Percentiles rank a stretch among this genome's conserved stretches.
These are phyloP conservation scores for Nicotiana undulata DNA, from an alignment of 257 asterid genomes.

Conservation along the genomic window DNA sequence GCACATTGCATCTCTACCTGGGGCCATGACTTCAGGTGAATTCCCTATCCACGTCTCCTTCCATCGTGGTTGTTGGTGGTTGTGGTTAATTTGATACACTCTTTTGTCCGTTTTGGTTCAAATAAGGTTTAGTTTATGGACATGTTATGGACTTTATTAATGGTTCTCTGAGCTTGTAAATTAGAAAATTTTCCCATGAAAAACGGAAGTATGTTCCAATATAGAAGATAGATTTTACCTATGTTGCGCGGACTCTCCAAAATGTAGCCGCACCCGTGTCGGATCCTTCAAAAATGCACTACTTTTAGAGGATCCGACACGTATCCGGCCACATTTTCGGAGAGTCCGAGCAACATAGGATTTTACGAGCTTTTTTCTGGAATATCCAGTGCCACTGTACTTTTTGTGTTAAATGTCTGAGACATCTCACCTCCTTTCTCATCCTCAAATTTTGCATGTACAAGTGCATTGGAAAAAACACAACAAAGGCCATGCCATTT, in stretches of 20 bases:
- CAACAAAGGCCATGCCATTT: not conserved
- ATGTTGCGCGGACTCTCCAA: too few species aligned
- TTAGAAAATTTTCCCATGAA: not conserved
- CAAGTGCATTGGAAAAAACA: not conserved
- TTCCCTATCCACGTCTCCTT: constrained; percentile 16
- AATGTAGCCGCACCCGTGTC: too few species aligned
- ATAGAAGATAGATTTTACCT: not conserved
- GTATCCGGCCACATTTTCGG: too few species aligned
- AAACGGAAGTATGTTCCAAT: not conserved
- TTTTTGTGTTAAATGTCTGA: not conserved
- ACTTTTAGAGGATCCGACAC: too few species aligned
- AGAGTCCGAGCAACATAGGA: too few species aligned
- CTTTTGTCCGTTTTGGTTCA: not conserved
- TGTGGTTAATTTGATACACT: constrained; percentile 1
- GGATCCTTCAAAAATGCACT: too few species aligned
- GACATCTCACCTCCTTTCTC: not conserved
- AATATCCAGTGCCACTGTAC: not conserved
- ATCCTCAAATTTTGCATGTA: not conserved
- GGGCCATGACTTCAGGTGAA: constrained; percentile 98
- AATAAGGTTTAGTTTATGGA: not conserved
- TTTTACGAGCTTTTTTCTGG: not conserved
- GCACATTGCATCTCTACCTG: constrained; percentile 97
- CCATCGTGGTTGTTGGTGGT: not conserved
- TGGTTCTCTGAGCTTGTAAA: constrained; percentile 1
- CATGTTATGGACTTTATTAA: not conserved